Percentiles rank a stretch among this genome's conserved stretches.
phyloP scores from a whole-genome alignment of 2,329 filamentous ascomycete species.

The Fusarium gaditjirri region DNA sequence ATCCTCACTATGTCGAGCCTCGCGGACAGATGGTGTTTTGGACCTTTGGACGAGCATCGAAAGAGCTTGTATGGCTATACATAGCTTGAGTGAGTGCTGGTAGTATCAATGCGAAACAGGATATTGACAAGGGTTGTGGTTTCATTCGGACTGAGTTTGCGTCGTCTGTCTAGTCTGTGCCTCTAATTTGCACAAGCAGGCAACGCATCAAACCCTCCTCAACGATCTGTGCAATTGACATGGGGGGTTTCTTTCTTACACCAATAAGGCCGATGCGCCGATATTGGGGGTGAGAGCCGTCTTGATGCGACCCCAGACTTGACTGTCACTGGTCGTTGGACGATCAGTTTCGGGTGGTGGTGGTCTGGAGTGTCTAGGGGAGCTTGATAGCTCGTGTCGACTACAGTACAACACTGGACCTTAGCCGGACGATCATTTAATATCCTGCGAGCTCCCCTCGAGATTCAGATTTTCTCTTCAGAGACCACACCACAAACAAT shows the following conservation, averaged over 20 bases:
- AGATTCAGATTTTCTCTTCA: constrained; percentile 13
- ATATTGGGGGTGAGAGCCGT: constrained; percentile 32
- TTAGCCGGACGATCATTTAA: constrained; percentile 39
- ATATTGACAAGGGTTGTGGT: constrained; percentile 5
- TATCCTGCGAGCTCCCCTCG: constrained; percentile 36
- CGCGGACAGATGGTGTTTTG: neutral
- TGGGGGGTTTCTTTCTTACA: constrained; percentile 36
- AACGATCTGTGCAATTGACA: constrained; percentile 26
- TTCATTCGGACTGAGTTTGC: constrained; percentile 22
- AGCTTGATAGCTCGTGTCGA: constrained; percentile 11
- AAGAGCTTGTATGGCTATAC: neutral
- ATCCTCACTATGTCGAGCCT: neutral
- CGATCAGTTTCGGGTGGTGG: constrained; percentile 29
- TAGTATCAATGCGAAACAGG: neutral
- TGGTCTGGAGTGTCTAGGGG: constrained; percentile 19
- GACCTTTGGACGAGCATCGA: neutral
- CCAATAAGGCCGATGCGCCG: constrained; percentile 34
- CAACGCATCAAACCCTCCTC: neutral
- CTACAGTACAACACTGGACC: neutral
- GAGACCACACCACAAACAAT: constrained; percentile 22
- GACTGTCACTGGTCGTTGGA: constrained; percentile 19
- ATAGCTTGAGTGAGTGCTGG: neutral
- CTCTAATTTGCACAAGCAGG: constrained; percentile 16
- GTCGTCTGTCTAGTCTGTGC: constrained; percentile 13
- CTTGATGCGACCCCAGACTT: constrained; percentile 37